phyloP scores from a whole-genome alignment of 768 basidiomycete species.

The Lyophyllum decastes region DNA sequence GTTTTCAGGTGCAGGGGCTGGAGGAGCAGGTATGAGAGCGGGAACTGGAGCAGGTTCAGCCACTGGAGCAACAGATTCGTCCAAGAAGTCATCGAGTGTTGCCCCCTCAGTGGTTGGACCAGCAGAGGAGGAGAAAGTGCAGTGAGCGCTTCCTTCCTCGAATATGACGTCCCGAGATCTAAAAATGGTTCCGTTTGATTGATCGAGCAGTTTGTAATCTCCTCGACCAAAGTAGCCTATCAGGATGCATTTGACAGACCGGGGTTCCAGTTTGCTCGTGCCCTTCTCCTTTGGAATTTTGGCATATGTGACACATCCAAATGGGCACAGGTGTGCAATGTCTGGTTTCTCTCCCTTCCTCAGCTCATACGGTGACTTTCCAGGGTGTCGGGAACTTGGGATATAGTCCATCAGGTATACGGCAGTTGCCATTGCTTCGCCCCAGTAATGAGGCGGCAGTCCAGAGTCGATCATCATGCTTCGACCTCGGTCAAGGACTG shows the following conservation, averaged over 20 bases:
- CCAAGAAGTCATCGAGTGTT: neutral
- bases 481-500: conserved; percentile 23
- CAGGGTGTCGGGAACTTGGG: conserved; percentile 10
- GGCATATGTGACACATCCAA: conserved; percentile 10
- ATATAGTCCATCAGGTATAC: neutral
- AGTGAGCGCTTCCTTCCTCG: conserved; percentile 22
- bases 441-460: conserved; percentile 13
- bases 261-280: neutral
- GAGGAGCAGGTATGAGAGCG: neutral
- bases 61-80: neutral
- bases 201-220: conserved; percentile 21
- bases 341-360: conserved; percentile 22
- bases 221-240: conserved; percentile 22
- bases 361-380: conserved; percentile 9
- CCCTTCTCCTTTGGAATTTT: neutral
- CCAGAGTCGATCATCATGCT: conserved; percentile 21
- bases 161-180: conserved; percentile 24
- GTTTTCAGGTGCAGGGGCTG: too few relatives aligned
- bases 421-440: conserved; percentile 11
- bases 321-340: conserved; percentile 23
- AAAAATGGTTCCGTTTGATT: conserved; percentile 12
- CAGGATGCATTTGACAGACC: conserved; percentile 19
- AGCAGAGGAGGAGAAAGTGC: neutral
- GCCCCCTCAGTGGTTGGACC: neutral
- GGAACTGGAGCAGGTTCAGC: neutral